Base-by-base conservation (phyloP, 305 asterid genomes). In the Fraxinus dipetala region DNA sequence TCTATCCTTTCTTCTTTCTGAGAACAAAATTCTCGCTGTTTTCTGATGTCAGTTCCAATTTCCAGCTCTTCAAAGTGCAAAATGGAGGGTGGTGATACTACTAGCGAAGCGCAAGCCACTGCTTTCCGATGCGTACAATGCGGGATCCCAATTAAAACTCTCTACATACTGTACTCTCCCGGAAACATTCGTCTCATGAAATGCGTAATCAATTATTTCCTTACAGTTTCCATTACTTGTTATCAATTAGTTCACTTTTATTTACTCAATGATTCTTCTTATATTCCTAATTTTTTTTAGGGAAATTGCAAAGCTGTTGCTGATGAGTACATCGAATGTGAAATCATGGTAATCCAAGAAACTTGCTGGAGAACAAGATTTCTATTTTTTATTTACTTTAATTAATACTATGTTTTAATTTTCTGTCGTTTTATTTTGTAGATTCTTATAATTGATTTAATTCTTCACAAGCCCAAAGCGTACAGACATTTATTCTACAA, bases 141-240 rank as follows among this genome's bases (percentile, higher is more conserved):
- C 85, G 96, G 95, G 26, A 90, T 83, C 78, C 91, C 95, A 5
- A 83, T 91, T 70, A 85, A 87, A 65, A 85, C 90, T 59, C 96
- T 95, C 45, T 93, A 89, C 90, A 90, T 93, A 78, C 97, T 92
- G 88, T 95, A 95, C 86, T 95, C 98, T 45, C 98, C 98, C 0
- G 98, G 98, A 84, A 95, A 95, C 72, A 95, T 95, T 84, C 98
- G 98, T 45, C 97, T 95, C 87, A 89, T 90, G 89, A 91, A 89
- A 95, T 95, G 98, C 20, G 98, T 94, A 91, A 82, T 61, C 36
- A 74, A 5, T 36, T 32, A 9, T 61, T 54, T 78, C 69, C 56
- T 80, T 22, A 9, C 1, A 69, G 75, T 69, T 69, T 26, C 70
- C 16, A 36, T 20, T 74, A 14, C 14, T 30, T 0, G 8, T 1